Conservation (phyloP, 129 eudicot genomes). For the Escallonia rubra region DNA sequence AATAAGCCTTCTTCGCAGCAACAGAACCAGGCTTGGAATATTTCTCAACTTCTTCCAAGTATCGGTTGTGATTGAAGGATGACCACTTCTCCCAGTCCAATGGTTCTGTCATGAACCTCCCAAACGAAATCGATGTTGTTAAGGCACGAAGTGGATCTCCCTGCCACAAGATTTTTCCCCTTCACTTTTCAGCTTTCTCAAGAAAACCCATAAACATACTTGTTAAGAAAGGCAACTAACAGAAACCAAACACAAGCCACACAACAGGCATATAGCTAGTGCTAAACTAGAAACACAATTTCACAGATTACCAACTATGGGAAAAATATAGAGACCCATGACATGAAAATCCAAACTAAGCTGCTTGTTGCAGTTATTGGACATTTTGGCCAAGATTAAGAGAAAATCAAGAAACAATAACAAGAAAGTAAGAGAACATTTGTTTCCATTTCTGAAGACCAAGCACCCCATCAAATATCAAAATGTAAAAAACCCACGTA, state of each 20-base stretch:
- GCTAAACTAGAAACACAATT: neutral
- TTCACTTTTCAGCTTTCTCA: neutral
- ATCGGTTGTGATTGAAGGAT: conserved; percentile 69
- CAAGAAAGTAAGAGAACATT: neutral
- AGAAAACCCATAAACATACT: neutral
- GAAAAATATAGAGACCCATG: neutral
- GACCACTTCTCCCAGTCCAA: conserved; percentile 92
- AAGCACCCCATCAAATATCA: neutral
- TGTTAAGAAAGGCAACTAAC: no score
- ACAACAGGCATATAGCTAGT: neutral
- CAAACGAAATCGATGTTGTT: conserved; percentile 72
- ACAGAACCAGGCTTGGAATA: conserved; percentile 79
- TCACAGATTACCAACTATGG: neutral
- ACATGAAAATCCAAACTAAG: neutral
- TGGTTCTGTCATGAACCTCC: conserved; percentile 75
- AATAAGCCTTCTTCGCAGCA: conserved; percentile 86
- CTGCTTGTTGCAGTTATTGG: neutral
- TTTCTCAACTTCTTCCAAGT: conserved; percentile 73
- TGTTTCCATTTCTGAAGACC: neutral
- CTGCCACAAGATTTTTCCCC: conserved; percentile 20
- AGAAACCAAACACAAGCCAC: no score
- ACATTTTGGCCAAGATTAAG: neutral
- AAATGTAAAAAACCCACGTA: neutral
- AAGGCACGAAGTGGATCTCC: conserved; percentile 64
- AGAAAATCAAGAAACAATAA: neutral